Percentiles rank a stretch among this genome's conserved stretches.
phyloP scores from a whole-genome alignment of 371 early-diverging fungal genomes.

The Zancudomyces culisetae region DNA sequence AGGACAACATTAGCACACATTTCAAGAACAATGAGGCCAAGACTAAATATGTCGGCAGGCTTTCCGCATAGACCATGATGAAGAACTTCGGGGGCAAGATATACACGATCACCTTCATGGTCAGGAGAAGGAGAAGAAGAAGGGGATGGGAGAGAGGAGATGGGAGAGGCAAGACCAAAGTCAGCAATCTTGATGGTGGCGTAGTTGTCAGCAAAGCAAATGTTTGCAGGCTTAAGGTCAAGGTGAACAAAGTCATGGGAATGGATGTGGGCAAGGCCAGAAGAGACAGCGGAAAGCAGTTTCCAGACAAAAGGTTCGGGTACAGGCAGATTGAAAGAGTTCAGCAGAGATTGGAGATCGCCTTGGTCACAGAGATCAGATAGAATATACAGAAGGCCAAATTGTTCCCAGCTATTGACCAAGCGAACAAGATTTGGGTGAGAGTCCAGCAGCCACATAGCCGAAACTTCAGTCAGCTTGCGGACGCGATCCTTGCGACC shows the following conservation, averaged over 20 bases:
- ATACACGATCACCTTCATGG: constrained; percentile 83
- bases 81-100: constrained; percentile 88
- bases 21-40: constrained; percentile 82
- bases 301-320: constrained; percentile 51
- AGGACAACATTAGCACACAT: constrained; percentile 55
- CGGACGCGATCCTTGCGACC: constrained; percentile 52
- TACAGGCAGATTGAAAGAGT: constrained; percentile 23
- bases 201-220: constrained; percentile 26
- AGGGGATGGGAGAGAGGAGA: no score
- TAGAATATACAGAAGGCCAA: constrained; percentile 67
- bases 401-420: constrained; percentile 77
- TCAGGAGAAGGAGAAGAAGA: no score
- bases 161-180: constrained; percentile 59
- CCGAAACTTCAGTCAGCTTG: constrained; percentile 60
- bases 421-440: constrained; percentile 45
- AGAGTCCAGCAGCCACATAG: constrained; percentile 40
- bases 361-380: constrained; percentile 76
- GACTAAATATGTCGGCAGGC: constrained; percentile 82
- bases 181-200: constrained; percentile 64
- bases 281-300: constrained; percentile 50
- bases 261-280: constrained; percentile 60
- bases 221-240: constrained; percentile 79
- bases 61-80: constrained; percentile 42
- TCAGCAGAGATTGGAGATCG: constrained; percentile 14
- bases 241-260: constrained; percentile 48